Evolutionary conservation across 176 grass and related monocot genomes (phyloP), one percentile per base, ranked within the genome.

Genomic region (Avena atlantica): DNA sequence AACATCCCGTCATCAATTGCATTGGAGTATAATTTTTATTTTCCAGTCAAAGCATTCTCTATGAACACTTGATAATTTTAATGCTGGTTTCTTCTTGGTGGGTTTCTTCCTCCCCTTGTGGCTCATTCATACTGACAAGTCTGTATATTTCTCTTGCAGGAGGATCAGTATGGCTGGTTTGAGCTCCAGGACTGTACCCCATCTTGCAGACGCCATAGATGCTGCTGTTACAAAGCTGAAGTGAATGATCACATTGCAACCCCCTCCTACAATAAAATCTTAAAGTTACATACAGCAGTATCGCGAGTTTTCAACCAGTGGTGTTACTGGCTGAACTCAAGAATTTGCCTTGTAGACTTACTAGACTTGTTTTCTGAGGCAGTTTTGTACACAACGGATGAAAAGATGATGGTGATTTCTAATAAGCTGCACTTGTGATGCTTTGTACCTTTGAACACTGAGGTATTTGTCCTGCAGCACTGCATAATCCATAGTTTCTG

Each of bases 161-260:
- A 93, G 97, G 82, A 99, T 99, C 83, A 99, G 97, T 81, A 99
- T 99, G 94, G 97, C 97, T 45, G 97, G 97, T 83, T 89, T 99
- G 78, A 96, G 51, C 89, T 53, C 67, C 25, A 94, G 83, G 83
- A 96, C 87, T 8, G 72, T 96, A 19, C 85, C 91, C 20, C 87
- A 89, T 73, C 94, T 99, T 51, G 90, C 94, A 57, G 94, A 96
- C 91, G 97, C 94, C 66, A 99, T 99, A 53, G 87, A 99, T 78
- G 92, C 94, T 19, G 94, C 94, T 52, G 97, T 99, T n/a, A 90
- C 87, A 44, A 85, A 85, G 73, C 16, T 91, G 62, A 91, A 91
- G 83, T 91, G 86, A 91, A 81, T 55, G 53, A 51, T 52, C 70
- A 27, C 23, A 53, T 65, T 2, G 8, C 12, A 57, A 1, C 1